Conservation (phyloP, 306 rosid species). For the Rubus idaeus region DNA sequence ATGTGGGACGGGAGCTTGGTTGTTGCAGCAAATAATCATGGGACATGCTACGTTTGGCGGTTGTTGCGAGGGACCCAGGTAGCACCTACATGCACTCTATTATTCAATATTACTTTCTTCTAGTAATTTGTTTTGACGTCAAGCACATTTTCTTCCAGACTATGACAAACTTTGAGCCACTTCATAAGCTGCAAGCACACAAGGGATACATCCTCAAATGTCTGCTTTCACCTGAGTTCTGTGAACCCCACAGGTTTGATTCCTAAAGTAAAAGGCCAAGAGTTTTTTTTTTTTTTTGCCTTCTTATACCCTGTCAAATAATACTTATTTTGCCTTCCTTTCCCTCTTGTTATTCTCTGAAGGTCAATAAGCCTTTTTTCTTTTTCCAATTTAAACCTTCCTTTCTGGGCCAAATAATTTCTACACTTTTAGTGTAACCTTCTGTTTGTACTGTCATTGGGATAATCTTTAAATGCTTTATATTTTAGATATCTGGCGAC, state of each 20-base stretch:
- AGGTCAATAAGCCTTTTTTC: not conserved
- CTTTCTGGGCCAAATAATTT: not conserved
- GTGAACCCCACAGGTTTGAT: conserved; percentile 88
- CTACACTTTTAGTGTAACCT: not conserved
- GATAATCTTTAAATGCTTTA: conserved; percentile 1
- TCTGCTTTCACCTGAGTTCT: conserved; percentile 93
- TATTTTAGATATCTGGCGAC: conserved; percentile 83
- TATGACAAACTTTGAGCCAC: conserved; percentile 97
- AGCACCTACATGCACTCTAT: conserved; percentile 23
- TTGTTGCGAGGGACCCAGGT: conserved; percentile 94
- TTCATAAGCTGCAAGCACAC: conserved; percentile 99
- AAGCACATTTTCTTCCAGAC: conserved; percentile 58
- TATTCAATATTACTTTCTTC: not conserved
- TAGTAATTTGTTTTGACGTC: conserved; percentile 26
- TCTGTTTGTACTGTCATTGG: not conserved
- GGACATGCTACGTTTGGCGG: conserved; percentile 99
- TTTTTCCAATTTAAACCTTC: not conserved
- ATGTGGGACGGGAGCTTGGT: conserved; percentile 99
- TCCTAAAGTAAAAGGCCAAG: conserved; percentile 1
- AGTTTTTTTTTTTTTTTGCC: not conserved
- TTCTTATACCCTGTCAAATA: conserved; percentile 4
- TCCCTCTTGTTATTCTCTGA: not conserved
- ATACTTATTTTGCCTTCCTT: not conserved
- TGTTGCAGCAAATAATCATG: conserved; percentile 97
- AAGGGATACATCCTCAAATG: conserved; percentile 92